A percentile compares a stretch with the other conserved stretches of the same genome.
These are phyloP conservation scores for Diaporthe sp. DNA, from an alignment of 2,329 filamentous ascomycete species.

Conservation along the genomic window DNA sequence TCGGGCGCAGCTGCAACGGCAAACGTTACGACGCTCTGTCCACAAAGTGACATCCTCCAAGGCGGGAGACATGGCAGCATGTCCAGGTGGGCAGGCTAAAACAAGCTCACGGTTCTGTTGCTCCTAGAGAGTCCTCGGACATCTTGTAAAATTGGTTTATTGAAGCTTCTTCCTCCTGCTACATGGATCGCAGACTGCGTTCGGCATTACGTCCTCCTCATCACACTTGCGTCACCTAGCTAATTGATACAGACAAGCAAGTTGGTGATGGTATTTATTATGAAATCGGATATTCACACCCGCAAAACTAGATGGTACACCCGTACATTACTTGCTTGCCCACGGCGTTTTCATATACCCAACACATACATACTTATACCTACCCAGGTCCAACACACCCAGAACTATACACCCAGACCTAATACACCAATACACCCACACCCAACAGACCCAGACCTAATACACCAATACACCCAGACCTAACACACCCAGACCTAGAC, in stretches of 20 bases:
- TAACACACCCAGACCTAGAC: too few species aligned
- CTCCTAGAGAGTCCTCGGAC: neutral
- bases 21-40: neutral
- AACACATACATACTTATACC: too few species aligned
- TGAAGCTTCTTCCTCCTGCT: constrained; percentile 6
- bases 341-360: too few species aligned
- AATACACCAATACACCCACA: too few species aligned
- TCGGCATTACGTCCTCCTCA: neutral
- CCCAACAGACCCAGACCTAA: too few species aligned
- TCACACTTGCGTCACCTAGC: neutral
- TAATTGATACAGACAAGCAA: neutral
- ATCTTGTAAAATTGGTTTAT: constrained; percentile 3
- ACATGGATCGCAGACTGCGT: neutral
- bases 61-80: neutral
- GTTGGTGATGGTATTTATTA: neutral
- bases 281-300: too few species aligned
- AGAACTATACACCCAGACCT: too few species aligned
- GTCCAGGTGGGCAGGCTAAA: neutral
- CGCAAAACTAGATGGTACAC: too few species aligned
- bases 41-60: neutral
- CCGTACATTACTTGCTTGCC: too few species aligned
- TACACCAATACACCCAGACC: too few species aligned
- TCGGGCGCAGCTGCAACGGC: constrained; percentile 6
- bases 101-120: constrained; percentile 9
- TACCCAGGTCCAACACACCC: too few species aligned